A percentile compares a stretch with the other conserved stretches of the same genome.
Evolutionary conservation across 2,329 filamentous ascomycete species (phyloP).

Genomic region (Drechslerella coelobrocha): DNA sequence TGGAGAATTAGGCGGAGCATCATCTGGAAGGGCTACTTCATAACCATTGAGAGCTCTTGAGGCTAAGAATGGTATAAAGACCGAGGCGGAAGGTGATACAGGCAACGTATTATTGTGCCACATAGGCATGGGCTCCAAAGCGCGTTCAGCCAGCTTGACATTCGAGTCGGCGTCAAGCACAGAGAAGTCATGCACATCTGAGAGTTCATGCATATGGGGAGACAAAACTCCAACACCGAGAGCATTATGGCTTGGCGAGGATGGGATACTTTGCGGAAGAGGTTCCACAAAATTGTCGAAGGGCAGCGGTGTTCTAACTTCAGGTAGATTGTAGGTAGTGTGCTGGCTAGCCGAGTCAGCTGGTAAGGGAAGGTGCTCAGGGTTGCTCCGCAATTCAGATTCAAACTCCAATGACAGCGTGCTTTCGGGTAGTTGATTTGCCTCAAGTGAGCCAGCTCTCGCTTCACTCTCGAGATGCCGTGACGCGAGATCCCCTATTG

Average conservation of each 20-base stretch:
- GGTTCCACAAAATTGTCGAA: background rate
- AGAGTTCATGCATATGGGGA: constrained; percentile 4
- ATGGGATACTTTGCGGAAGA: constrained; percentile 16
- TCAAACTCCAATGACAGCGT: background rate
- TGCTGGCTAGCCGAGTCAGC: constrained; percentile 13
- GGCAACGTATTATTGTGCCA: background rate
- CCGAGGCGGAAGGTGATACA: background rate
- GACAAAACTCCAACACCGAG: background rate
- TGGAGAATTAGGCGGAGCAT: background rate
- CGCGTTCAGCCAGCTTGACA: background rate
- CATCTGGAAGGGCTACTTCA: background rate
- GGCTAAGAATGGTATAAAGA: background rate
- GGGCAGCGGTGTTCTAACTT: background rate
- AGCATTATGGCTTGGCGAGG: constrained; percentile 11
- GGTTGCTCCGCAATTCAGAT: background rate
- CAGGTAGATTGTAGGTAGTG: background rate
- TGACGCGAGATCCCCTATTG: background rate
- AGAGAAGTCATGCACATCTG: background rate
- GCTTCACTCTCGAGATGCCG: background rate
- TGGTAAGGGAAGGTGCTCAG: background rate
- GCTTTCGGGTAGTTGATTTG: background rate
- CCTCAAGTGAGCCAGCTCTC: background rate
- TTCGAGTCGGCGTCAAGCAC: background rate
- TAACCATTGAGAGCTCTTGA: background rate
- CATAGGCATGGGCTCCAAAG: background rate